Evolutionary conservation across 2,329 filamentous ascomycete species (phyloP), one percentile per base, ranked within the genome.

Genomic region (Pseudogymnoascus sp.): DNA sequence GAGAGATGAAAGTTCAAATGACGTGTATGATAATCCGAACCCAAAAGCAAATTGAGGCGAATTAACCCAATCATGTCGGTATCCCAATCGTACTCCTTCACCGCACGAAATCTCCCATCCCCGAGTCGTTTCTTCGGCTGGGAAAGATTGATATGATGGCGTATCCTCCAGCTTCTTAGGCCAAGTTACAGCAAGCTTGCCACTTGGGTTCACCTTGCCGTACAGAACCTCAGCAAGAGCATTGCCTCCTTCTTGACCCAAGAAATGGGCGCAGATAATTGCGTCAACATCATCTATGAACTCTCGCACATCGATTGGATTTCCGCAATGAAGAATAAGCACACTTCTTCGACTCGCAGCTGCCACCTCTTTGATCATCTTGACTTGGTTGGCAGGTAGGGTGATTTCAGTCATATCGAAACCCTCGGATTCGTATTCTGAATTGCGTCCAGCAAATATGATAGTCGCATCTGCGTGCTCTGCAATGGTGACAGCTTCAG

Each of bases 151-250:
- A 25, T 48, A 48, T 25, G 43, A 48, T 11, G 43, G 43, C 2
- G 43, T 48, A 11, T 48, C 43, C 6, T 48, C 43, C 21, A 48
- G 5, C 43, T 81, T 78, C 68, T 77, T 79, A 3, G 82, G 83
- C 1, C 89, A 70, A 0, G 86, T 89, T 70, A 88, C 89, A 62
- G 37, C 34, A 36, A 62, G 61, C 37, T 62, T 62, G 14, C 92
- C 67, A n/a, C 61, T 64, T 0, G 86, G 86, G 69, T 90, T 92
- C 13, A 86, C 80, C 23, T 87, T 81, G 6, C 91, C 92, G 65
- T 92, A 92, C 0, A 96, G 77, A 1, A 96, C 80, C 68, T 93
- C 89, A 1, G 84, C 83, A 2, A 96, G 79, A 0, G 92, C 89
- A 66, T 89, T 87, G n/a, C 85, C 85, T 28, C 80, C 81, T 69